These are phyloP conservation scores for Cystobasidium sp. DNA, from an alignment of 1,284 basidiomycete species.

Conservation along the genomic window DNA sequence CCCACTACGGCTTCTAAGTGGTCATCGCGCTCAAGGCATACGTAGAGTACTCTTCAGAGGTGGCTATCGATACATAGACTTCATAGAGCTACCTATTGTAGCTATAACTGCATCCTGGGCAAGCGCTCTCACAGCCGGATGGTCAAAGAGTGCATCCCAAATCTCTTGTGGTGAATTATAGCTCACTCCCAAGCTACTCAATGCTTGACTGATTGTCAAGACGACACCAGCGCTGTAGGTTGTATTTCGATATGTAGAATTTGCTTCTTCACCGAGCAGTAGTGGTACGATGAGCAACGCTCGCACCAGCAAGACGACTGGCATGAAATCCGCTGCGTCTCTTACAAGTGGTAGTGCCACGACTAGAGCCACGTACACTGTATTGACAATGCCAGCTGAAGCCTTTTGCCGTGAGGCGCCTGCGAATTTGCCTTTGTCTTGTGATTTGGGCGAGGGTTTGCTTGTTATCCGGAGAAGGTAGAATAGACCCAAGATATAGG, in stretches of 20 bases:
- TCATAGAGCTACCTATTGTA: background rate
- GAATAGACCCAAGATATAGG: constrained; percentile 20
- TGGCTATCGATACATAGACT: background rate
- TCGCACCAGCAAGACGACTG: background rate
- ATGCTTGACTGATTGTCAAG: background rate
- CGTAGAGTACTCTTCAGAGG: too few relatives aligned
- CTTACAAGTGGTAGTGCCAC: background rate
- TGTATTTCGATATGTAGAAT: background rate
- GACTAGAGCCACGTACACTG: background rate
- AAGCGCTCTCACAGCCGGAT: constrained; percentile 13
- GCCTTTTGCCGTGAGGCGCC: background rate
- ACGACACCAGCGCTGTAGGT: background rate
- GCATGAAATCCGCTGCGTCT: background rate
- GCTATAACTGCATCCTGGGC: constrained; percentile 18
- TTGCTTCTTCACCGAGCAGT: background rate
- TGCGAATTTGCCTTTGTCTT: background rate
- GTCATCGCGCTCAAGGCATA: too few relatives aligned
- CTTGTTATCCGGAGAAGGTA: background rate
- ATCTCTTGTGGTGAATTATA: background rate
- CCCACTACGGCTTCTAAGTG: constrained; percentile 39
- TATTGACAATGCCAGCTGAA: background rate
- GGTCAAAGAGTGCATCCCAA: background rate
- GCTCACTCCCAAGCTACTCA: background rate
- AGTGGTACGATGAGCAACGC: background rate
- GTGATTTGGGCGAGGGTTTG: background rate